These are phyloP conservation scores for Abortiporus biennis DNA, from an alignment of 1,284 basidiomycete species.

Conservation along the genomic window DNA sequence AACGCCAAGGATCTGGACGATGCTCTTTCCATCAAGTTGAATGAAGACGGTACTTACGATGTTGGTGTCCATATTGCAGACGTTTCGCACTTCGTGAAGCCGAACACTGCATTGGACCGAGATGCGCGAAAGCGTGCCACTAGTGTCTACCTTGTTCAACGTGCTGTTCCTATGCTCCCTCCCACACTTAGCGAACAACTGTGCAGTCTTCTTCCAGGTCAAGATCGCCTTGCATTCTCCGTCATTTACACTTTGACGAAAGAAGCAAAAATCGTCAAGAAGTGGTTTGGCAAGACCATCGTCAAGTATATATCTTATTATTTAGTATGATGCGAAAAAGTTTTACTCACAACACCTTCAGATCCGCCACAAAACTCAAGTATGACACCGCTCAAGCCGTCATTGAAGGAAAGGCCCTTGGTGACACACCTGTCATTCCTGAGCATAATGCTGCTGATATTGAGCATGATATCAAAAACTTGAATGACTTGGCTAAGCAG, in stretches of 20 bases:
- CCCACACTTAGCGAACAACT: constrained; percentile 86
- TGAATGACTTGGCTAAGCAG: constrained; percentile 69
- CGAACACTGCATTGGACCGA: constrained; percentile 93
- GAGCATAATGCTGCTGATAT: constrained; percentile 60
- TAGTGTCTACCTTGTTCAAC: constrained; percentile 94
- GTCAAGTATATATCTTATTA: constrained; percentile 58
- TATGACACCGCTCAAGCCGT: constrained; percentile 80
- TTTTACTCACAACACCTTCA: too few relatives aligned
- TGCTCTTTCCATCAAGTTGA: constrained; percentile 82
- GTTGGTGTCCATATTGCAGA: constrained; percentile 95
- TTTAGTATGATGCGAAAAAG: neutral
- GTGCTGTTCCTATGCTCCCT: constrained; percentile 95
- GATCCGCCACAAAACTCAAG: constrained; percentile 82
- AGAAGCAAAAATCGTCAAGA: constrained; percentile 79
- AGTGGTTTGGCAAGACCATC: constrained; percentile 91
- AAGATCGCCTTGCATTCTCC: constrained; percentile 89
- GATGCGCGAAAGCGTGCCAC: constrained; percentile 97
- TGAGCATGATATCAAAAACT: constrained; percentile 69
- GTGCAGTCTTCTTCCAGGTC: constrained; percentile 85
- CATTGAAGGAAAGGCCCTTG: constrained; percentile 69
- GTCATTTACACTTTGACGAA: constrained; percentile 82
- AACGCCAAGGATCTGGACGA: constrained; percentile 93
- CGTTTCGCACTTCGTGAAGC: constrained; percentile 94
- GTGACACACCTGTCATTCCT: constrained; percentile 43
- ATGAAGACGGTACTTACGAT: constrained; percentile 88